phyloP scores from a whole-genome alignment of 1,139 yeast genomes.

The Schwanniomyces etchellsii region DNA sequence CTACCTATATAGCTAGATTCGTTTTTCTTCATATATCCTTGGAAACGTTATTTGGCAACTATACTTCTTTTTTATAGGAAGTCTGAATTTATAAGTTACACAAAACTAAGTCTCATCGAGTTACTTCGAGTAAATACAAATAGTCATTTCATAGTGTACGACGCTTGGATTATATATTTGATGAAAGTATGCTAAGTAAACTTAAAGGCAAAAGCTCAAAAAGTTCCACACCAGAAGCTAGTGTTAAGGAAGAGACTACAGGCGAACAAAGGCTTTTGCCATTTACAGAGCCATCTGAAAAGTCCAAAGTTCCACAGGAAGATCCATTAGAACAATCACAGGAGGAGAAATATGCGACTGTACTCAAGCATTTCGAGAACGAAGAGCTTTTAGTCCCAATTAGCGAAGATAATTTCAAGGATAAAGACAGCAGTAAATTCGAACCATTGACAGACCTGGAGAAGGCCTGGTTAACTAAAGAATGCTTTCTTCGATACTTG shows the following conservation, averaged over 20 bases:
- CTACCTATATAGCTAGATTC: slow-evolving; percentile 1
- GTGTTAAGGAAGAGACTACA: background rate
- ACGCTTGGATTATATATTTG: too few species aligned
- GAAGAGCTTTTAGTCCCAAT: slow-evolving; percentile 33
- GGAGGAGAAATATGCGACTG: slow-evolving; percentile 49
- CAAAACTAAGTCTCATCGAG: too few species aligned
- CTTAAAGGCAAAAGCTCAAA: slow-evolving; percentile 4
- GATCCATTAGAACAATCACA: slow-evolving; percentile 49
- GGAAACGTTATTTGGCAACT: too few species aligned
- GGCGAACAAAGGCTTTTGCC: background rate
- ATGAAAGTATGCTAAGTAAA: slow-evolving; percentile 5
- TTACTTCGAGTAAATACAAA: too few species aligned
- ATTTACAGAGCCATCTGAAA: slow-evolving; percentile 43
- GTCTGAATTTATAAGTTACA: too few species aligned
- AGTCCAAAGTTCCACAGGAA: slow-evolving; percentile 48
- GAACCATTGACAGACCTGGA: slow-evolving; percentile 23
- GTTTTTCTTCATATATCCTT: slow-evolving; percentile 1
- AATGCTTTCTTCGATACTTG: slow-evolving; percentile 42
- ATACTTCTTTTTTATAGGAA: too few species aligned
- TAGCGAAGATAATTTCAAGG: slow-evolving; percentile 36
- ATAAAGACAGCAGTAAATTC: slow-evolving; percentile 14
- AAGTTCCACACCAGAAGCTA: background rate
- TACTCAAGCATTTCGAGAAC: slow-evolving; percentile 53
- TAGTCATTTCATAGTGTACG: too few species aligned
- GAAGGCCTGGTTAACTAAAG: slow-evolving; percentile 43